These are phyloP conservation scores for Sphaerobolus stellatus DNA, from an alignment of 1,284 basidiomycete species.

Conservation along the genomic window DNA sequence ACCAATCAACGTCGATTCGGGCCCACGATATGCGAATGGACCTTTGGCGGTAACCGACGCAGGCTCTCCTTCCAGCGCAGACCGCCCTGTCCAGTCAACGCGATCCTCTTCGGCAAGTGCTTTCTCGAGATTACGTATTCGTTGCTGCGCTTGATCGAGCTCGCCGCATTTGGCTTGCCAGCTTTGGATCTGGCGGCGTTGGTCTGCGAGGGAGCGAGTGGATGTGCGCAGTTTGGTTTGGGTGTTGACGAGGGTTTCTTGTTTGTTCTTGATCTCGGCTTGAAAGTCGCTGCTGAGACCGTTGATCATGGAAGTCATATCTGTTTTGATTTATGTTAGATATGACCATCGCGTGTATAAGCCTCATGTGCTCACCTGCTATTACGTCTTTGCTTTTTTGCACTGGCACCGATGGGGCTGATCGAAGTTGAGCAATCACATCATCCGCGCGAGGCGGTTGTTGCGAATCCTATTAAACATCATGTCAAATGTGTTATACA, in stretches of 20 bases:
- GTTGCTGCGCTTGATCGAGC: constrained; percentile 75
- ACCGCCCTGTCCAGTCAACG: constrained; percentile 90
- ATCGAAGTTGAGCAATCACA: constrained; percentile 65
- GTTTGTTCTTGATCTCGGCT: constrained; percentile 82
- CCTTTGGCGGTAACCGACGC: constrained; percentile 43
- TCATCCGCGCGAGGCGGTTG: constrained; percentile 68
- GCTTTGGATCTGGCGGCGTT: constrained; percentile 77
- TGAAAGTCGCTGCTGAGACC: constrained; percentile 77
- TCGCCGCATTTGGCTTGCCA: constrained; percentile 73
- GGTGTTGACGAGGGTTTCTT: constrained; percentile 81
- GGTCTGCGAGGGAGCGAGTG: constrained; percentile 86
- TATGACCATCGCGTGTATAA: constrained; percentile 3
- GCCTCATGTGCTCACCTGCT: constrained; percentile 51
- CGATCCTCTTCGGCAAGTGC: constrained; percentile 74
- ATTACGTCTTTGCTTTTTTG: constrained; percentile 91
- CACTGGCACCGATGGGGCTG: constrained; percentile 69
- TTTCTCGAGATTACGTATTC: constrained; percentile 77
- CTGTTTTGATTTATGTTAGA: constrained; percentile 38
- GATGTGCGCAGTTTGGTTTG: constrained; percentile 86
- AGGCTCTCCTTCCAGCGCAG: constrained; percentile 55
- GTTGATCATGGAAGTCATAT: constrained; percentile 84
- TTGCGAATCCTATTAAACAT: constrained; percentile 13
- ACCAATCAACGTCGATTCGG: constrained; percentile 58
- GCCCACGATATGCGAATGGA: constrained; percentile 66
- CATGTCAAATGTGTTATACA: constrained; percentile 10